phyloP scores from a whole-genome alignment of 345 rosid genomes.

The Ricinus communis region DNA sequence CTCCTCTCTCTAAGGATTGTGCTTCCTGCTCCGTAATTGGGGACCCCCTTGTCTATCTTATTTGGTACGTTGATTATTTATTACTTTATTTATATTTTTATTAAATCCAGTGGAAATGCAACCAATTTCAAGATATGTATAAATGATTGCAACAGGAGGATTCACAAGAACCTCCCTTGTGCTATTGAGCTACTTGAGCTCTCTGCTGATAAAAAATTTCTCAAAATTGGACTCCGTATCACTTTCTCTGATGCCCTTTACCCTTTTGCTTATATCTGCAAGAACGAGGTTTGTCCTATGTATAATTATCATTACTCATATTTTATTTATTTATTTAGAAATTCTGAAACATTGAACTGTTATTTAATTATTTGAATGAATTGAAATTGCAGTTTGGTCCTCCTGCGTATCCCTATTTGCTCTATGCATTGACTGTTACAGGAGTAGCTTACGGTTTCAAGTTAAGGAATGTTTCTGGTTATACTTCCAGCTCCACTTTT shows the following conservation, averaged over 20 bases:
- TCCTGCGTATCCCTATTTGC: slow-evolving; percentile 35
- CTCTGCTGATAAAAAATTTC: slow-evolving; percentile 47
- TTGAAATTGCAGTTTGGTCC: slow-evolving; percentile 36
- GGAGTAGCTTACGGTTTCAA: slow-evolving; percentile 67
- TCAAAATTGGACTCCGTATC: slow-evolving; percentile 59
- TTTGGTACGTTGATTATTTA: slow-evolving; percentile 37
- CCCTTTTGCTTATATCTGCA: slow-evolving; percentile 64
- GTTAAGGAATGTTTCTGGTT: slow-evolving; percentile 40
- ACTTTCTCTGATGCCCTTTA: slow-evolving; percentile 57
- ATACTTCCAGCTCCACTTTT: slow-evolving; percentile 45
- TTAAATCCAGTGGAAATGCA: background rate
- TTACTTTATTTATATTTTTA: too few species aligned
- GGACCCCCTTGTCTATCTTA: slow-evolving; percentile 43
- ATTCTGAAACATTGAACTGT: background rate
- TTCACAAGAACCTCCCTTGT: slow-evolving; percentile 45
- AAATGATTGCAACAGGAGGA: slow-evolving; percentile 42
- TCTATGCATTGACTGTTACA: slow-evolving; percentile 58
- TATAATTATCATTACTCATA: too few species aligned
- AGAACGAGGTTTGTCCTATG: slow-evolving; percentile 35
- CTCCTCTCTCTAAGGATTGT: slow-evolving; percentile 48
- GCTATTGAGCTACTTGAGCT: slow-evolving; percentile 64
- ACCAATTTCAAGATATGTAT: background rate
- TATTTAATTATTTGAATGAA: background rate
- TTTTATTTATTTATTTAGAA: too few species aligned
- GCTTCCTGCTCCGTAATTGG: slow-evolving; percentile 52